phyloP scores from a whole-genome alignment of 2,329 filamentous ascomycete species.

The Cladosporium austrohemisphaericum region DNA sequence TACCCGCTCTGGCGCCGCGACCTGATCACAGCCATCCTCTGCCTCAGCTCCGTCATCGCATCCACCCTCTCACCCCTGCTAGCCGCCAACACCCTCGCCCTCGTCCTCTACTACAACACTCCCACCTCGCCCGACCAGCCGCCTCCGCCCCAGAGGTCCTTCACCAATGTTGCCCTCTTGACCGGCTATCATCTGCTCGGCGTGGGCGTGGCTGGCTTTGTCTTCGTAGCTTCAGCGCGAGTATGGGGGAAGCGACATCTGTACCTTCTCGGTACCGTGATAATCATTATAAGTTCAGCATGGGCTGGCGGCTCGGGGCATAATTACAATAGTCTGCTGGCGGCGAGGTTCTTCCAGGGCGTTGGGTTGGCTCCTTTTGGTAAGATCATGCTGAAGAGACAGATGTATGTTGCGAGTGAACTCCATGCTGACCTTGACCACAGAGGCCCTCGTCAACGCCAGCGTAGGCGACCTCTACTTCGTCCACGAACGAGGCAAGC shows the following conservation, averaged over 20 bases:
- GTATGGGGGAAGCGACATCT: conserved; percentile 92
- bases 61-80: conserved; percentile 81
- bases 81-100: conserved; percentile 78
- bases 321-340: conserved; percentile 69
- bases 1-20: conserved; percentile 89
- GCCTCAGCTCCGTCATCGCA: conserved; percentile 75
- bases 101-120: conserved; percentile 61
- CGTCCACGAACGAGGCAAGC: conserved; percentile 74
- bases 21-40: conserved; percentile 72
- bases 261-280: conserved; percentile 71
- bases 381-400: background rate
- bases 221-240: conserved; percentile 82
- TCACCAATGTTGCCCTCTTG: conserved; percentile 74
- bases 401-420: too few species aligned
- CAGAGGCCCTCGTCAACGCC: conserved; percentile 80
- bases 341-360: conserved; percentile 79
- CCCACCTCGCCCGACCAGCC: background rate
- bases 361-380: conserved; percentile 76
- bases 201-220: conserved; percentile 72
- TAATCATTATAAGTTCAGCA: conserved; percentile 68
- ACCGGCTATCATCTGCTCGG: conserved; percentile 87
- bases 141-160: conserved; percentile 42
- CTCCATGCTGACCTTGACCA: background rate
- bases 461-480: conserved; percentile 87
- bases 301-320: conserved; percentile 71